A percentile compares a stretch with the other conserved stretches of the same genome.
Evolutionary conservation across 768 basidiomycete species (phyloP).

Genomic region (Pisolithus sp.): DNA sequence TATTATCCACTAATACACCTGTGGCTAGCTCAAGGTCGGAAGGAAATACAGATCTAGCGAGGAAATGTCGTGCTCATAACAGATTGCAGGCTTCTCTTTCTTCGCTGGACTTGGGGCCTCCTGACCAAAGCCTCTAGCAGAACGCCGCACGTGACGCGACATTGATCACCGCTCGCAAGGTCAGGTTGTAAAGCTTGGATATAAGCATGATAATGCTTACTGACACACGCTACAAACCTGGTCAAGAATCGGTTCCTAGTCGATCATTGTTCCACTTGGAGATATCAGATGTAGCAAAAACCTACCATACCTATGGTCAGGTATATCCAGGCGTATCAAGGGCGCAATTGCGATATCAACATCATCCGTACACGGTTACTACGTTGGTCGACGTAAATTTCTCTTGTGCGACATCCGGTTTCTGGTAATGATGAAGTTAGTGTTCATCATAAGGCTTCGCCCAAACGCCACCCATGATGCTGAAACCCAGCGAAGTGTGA

Average conservation of each 20-base stretch:
- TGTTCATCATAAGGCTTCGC: background rate
- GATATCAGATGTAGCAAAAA: background rate
- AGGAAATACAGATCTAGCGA: no score
- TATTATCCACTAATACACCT: no score
- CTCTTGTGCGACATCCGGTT: background rate
- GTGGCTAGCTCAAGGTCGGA: no score
- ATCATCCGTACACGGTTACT: background rate
- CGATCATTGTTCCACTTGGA: background rate
- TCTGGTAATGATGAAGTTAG: background rate
- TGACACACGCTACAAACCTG: no score
- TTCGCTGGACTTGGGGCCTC: no score
- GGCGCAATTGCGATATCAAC: background rate
- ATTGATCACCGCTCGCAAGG: no score
- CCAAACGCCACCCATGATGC: background rate
- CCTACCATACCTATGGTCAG: background rate
- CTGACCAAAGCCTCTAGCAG: background rate
- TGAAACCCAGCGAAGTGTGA: constrained; percentile 22
- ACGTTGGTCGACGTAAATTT: background rate
- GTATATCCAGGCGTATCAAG: background rate
- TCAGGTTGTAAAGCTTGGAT: no score
- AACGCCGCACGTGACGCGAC: background rate
- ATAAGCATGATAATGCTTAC: no score
- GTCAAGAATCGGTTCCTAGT: background rate
- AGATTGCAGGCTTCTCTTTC: no score
- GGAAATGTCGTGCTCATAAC: no score